phyloP scores from a whole-genome alignment of 176 grass and related monocot genomes.

The Areca catechu region DNA sequence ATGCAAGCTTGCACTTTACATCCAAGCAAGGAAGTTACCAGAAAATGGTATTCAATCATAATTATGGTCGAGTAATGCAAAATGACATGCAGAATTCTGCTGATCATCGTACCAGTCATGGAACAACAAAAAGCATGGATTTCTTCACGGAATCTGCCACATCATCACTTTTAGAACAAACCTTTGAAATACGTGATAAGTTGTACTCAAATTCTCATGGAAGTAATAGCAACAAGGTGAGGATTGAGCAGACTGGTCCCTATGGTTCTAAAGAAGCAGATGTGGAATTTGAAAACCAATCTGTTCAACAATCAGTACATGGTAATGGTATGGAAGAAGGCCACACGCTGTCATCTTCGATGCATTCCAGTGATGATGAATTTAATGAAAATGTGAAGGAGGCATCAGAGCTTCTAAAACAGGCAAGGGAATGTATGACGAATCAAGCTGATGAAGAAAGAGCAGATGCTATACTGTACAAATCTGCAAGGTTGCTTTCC shows the following conservation, averaged over 20 bases:
- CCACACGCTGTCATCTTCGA: neutral
- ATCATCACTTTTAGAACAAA: slow-evolving; percentile 58
- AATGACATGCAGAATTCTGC: slow-evolving; percentile 7
- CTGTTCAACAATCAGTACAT: slow-evolving; percentile 1
- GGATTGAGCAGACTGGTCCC: slow-evolving; percentile 17
- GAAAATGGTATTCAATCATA: slow-evolving; percentile 55
- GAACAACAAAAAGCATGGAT: slow-evolving; percentile 9
- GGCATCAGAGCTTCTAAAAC: slow-evolving; percentile 44
- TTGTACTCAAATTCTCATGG: slow-evolving; percentile 15
- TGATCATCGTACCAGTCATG: neutral
- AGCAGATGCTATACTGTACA: slow-evolving; percentile 62
- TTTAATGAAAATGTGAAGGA: slow-evolving; percentile 58
- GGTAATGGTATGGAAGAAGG: neutral
- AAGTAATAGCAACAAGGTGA: slow-evolving; percentile 28
- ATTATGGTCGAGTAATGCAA: neutral
- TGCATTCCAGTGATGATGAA: slow-evolving; percentile 32
- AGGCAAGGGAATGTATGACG: slow-evolving; percentile 53
- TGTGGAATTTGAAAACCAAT: slow-evolving; percentile 2
- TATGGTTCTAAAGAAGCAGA: slow-evolving; percentile 10
- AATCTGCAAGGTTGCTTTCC: slow-evolving; percentile 56
- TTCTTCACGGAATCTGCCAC: slow-evolving; percentile 31
- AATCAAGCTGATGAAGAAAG: slow-evolving; percentile 40
- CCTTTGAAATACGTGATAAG: slow-evolving; percentile 48
- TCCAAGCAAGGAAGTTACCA: slow-evolving; percentile 25
- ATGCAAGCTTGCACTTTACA: slow-evolving; percentile 21